Conservation (phyloP, 2,329 filamentous ascomycete species). For the Fusarium continuum region DNA sequence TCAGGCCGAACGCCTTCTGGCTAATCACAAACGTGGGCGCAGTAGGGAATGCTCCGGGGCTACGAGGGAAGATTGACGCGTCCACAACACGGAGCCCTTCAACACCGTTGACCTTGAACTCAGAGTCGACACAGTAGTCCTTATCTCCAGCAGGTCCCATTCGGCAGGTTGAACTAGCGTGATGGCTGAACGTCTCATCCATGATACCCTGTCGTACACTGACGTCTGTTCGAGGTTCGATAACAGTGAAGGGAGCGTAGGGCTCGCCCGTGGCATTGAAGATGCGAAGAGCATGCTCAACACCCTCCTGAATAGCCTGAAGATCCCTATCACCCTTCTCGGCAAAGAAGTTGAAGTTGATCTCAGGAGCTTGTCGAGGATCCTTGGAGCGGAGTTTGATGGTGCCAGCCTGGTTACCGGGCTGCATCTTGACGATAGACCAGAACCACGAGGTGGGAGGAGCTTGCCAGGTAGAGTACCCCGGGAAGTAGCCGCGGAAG, state of each 20-base stretch:
- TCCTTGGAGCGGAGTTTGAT: slow-evolving; percentile 68
- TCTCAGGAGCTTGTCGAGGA: slow-evolving; percentile 69
- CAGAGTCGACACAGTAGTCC: slow-evolving; percentile 63
- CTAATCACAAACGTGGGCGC: slow-evolving; percentile 29
- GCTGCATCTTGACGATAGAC: slow-evolving; percentile 64
- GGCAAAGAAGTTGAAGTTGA: slow-evolving; percentile 69
- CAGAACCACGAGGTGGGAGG: slow-evolving; percentile 38
- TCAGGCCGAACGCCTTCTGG: slow-evolving; percentile 15
- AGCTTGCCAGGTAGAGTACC: slow-evolving; percentile 46
- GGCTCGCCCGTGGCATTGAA: slow-evolving; percentile 45
- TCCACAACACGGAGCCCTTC: slow-evolving; percentile 66
- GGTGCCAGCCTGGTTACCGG: slow-evolving; percentile 68
- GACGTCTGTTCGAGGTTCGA: slow-evolving; percentile 50
- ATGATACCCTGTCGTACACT: slow-evolving; percentile 58
- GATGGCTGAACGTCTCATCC: slow-evolving; percentile 65
- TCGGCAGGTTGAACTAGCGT: slow-evolving; percentile 63
- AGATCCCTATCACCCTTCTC: slow-evolving; percentile 18
- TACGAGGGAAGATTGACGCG: slow-evolving; percentile 61
- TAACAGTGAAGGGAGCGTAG: slow-evolving; percentile 16
- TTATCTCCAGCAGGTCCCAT: slow-evolving; percentile 63
- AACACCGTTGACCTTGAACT: slow-evolving; percentile 65
- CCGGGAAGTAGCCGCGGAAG: slow-evolving; percentile 45
- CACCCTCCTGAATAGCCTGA: slow-evolving; percentile 19
- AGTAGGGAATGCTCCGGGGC: slow-evolving; percentile 21
- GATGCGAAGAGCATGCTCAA: slow-evolving; percentile 29